Evolutionary conservation across 2,329 filamentous ascomycete genomes (phyloP), one percentile per base, ranked within the genome.

Genomic region (Sphaceloma murrayae): DNA sequence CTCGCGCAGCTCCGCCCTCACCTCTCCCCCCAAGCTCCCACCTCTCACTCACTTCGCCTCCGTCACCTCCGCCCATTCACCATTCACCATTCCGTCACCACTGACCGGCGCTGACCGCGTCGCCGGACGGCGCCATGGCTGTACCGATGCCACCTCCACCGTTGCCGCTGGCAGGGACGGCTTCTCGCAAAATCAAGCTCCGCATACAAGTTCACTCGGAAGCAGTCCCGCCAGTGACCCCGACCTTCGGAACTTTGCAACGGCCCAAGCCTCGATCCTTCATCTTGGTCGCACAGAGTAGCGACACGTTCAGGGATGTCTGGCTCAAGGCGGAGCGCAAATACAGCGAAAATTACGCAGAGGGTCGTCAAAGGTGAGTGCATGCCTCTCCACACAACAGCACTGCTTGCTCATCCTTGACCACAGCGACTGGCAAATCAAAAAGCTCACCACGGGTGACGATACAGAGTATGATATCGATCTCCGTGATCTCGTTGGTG

Each of bases 391-490:
- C 2, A 2, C 7, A 24, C 10, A 19, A 9, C 6, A 18, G 8
- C 2, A 4, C 4, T 14, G 2, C 14, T 8, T n/a, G 21, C 49
- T 59, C 14, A 49, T 42, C n/a, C 27, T 40, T 36, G 50, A 55
- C 34, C n/a, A 1, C 39, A 60, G 55, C 11, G 46, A 48, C 24
- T 63, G 60, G 48, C 53, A 51, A 29, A 59, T 63, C 54, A 59
- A 59, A 47, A 61, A 60, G 46, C 51, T 64, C 6, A 36, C 31
- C n/a, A 45, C 30, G 5, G 59, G 61, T 43, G 59, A 61, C 46
- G 55, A 50, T 24, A 56, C 57, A 48, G 58, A 58, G 39, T 61
- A 56, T 52, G 61, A 63, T 43, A 54, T 64, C 14, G 59, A 60
- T 49, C 33, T 62, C 21, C 47, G 53, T 36, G 60, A 64, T 48